phyloP scores from a whole-genome alignment of 768 basidiomycete species.

The Podaxis carcinomalis region DNA sequence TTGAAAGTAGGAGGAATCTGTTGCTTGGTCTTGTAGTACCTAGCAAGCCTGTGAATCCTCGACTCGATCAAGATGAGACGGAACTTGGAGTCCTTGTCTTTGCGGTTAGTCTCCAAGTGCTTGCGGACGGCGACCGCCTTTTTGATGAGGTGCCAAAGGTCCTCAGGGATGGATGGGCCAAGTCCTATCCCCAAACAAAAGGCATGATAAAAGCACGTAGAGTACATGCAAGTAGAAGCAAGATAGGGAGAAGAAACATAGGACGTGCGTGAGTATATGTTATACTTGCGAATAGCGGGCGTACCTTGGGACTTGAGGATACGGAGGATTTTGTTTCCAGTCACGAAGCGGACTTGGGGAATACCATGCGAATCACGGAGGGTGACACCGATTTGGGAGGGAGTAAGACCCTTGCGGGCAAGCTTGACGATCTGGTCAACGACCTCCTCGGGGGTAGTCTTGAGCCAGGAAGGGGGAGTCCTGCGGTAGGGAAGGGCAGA shows the following conservation, averaged over 20 bases:
- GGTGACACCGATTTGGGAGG: constrained; percentile 96
- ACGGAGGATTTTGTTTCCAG: constrained; percentile 99
- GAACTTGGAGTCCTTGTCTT: constrained; percentile 96
- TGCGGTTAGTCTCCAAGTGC: constrained; percentile 96
- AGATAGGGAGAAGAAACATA: constrained; percentile 14
- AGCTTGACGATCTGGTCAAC: constrained; percentile 96
- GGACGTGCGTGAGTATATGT: constrained; percentile 23
- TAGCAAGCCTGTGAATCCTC: constrained; percentile 93
- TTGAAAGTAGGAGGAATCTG: constrained; percentile 98
- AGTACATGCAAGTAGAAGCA: constrained; percentile 13
- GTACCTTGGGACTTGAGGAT: constrained; percentile 92
- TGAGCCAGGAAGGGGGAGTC: constrained; percentile 93
- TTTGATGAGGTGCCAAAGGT: constrained; percentile 99
- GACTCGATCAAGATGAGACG: constrained; percentile 99
- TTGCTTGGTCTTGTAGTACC: constrained; percentile 99
- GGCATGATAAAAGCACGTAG: constrained; percentile 24
- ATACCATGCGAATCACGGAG: constrained; percentile 98
- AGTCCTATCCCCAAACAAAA: constrained; percentile 77
- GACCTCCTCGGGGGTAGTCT: constrained; percentile 93
- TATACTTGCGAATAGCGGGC: constrained; percentile 20
- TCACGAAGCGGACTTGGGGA: constrained; percentile 97
- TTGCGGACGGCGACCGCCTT: constrained; percentile 99
- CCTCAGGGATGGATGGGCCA: constrained; percentile 96
- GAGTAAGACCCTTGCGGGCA: constrained; percentile 95
- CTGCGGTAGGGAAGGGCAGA: constrained; percentile 98